phyloP scores from a whole-genome alignment of 768 basidiomycete genomes.

The Rhodotorula kratochvilovae region DNA sequence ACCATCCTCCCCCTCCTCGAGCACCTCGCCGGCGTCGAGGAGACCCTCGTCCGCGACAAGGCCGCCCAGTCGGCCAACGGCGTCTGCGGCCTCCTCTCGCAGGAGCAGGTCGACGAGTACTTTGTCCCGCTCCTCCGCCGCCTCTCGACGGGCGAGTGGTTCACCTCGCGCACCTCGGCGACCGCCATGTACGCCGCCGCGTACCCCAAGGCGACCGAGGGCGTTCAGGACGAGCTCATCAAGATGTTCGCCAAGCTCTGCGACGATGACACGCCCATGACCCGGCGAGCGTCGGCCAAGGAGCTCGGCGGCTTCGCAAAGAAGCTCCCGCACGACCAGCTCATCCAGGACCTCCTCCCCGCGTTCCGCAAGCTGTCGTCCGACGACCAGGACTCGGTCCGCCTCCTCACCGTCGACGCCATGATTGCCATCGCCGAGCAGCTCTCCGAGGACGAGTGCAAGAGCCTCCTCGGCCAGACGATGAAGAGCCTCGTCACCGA shows the following conservation, averaged over 20 bases:
- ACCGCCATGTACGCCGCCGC: slow-evolving; percentile 88
- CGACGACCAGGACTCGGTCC: slow-evolving; percentile 97
- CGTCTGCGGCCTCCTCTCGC: slow-evolving; percentile 70
- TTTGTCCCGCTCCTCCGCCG: slow-evolving; percentile 88
- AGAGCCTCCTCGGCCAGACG: slow-evolving; percentile 80
- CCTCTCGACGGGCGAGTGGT: slow-evolving; percentile 92
- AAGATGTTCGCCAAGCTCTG: slow-evolving; percentile 76
- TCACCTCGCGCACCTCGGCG: slow-evolving; percentile 93
- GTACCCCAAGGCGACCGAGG: slow-evolving; percentile 55
- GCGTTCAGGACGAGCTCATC: slow-evolving; percentile 73
- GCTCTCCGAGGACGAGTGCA: slow-evolving; percentile 79
- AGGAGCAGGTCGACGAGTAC: slow-evolving; percentile 75
- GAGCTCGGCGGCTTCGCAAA: slow-evolving; percentile 72
- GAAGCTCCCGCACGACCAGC: slow-evolving; percentile 70
- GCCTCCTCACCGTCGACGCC: slow-evolving; percentile 89
- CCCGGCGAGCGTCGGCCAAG: slow-evolving; percentile 89
- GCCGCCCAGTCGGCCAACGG: slow-evolving; percentile 94
- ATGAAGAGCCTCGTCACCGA: slow-evolving; percentile 83
- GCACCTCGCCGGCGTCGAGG: slow-evolving; percentile 92
- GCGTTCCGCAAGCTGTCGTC: slow-evolving; percentile 88
- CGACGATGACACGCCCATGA: slow-evolving; percentile 97
- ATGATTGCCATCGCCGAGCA: slow-evolving; percentile 85
- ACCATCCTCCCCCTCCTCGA: slow-evolving; percentile 84
- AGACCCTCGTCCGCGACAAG: slow-evolving; percentile 96
- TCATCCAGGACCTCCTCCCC: slow-evolving; percentile 79